A percentile compares a stretch with the other conserved stretches of the same genome.
Evolutionary conservation across 805 yeast genomes (phyloP).

Genomic region (Barnettozyma siamensis): DNA sequence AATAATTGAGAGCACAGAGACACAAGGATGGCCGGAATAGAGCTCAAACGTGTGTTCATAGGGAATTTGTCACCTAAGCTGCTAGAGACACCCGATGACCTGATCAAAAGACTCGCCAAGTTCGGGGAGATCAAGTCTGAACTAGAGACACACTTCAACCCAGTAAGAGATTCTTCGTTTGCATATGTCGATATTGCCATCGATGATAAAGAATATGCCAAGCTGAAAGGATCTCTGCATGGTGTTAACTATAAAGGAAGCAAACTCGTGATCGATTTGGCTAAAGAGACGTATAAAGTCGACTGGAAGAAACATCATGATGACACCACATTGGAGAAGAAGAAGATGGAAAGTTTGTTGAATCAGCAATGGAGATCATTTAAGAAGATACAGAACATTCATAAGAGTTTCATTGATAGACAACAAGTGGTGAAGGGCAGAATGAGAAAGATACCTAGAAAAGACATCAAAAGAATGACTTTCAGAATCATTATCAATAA

Average conservation of each 20-base stretch:
- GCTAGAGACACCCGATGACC: conserved; percentile 37
- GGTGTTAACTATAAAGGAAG: conserved; percentile 76
- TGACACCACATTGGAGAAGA: conserved; percentile 27
- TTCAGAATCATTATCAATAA: conserved; percentile 60
- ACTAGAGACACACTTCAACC: conserved; percentile 49
- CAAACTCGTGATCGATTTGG: conserved; percentile 52
- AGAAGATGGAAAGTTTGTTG: conserved; percentile 29
- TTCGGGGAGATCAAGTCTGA: conserved; percentile 53
- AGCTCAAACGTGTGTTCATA: conserved; percentile 49
- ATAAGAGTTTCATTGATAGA: conserved; percentile 36
- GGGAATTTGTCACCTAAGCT: conserved; percentile 60
- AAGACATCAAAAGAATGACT: conserved; percentile 47
- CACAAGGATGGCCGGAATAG: background rate
- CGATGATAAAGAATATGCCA: conserved; percentile 37
- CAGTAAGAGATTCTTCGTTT: conserved; percentile 36
- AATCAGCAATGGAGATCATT: conserved; percentile 34
- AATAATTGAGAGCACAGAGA: background rate
- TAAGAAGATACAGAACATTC: conserved; percentile 33
- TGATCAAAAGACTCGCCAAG: conserved; percentile 51
- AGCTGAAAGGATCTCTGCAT: conserved; percentile 52
- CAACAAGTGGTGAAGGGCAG: conserved; percentile 51
- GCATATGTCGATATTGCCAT: conserved; percentile 64
- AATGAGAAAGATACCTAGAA: conserved; percentile 49
- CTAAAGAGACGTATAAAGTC: conserved; percentile 48
- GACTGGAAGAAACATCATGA: conserved; percentile 47